These are phyloP conservation scores for Malus orientalis DNA, from an alignment of 306 rosid genomes.

Conservation along the genomic window DNA sequence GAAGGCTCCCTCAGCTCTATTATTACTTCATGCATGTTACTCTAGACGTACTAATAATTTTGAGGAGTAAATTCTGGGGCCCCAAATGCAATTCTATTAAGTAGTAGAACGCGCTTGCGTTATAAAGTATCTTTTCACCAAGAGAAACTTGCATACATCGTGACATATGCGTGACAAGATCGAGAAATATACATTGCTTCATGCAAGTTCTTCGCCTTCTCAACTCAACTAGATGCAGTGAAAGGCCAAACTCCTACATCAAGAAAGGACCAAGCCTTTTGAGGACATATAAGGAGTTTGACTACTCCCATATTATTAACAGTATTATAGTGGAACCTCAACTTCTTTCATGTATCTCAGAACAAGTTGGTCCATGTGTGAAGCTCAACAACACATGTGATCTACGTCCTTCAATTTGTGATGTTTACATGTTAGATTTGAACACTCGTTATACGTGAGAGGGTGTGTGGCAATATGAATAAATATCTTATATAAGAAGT, in stretches of 20 bases:
- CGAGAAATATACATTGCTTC: not conserved
- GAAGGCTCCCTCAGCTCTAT: slow-evolving; percentile 13
- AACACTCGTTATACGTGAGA: not conserved
- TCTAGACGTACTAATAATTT: not conserved
- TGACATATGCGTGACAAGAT: not conserved
- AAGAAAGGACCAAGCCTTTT: too few relatives aligned
- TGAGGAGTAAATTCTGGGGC: not conserved
- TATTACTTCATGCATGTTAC: not conserved
- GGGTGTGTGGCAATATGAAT: not conserved
- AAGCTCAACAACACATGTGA: too few relatives aligned
- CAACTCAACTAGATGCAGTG: not conserved
- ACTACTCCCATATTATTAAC: too few relatives aligned
- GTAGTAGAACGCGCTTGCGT: not conserved
- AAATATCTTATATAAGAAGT: too few relatives aligned
- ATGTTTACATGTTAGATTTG: not conserved
- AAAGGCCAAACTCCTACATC: too few relatives aligned
- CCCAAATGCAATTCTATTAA: not conserved
- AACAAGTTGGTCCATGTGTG: too few relatives aligned
- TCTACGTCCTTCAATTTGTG: too few relatives aligned
- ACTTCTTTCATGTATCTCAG: too few relatives aligned
- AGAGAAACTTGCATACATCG: not conserved
- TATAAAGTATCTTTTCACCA: not conserved
- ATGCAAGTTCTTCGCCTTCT: not conserved
- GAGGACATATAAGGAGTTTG: too few relatives aligned
- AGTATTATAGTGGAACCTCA: too few relatives aligned